These are phyloP conservation scores for Gamarada debralockiae DNA, from an alignment of 495 filamentous ascomycete species.

Conservation along the genomic window DNA sequence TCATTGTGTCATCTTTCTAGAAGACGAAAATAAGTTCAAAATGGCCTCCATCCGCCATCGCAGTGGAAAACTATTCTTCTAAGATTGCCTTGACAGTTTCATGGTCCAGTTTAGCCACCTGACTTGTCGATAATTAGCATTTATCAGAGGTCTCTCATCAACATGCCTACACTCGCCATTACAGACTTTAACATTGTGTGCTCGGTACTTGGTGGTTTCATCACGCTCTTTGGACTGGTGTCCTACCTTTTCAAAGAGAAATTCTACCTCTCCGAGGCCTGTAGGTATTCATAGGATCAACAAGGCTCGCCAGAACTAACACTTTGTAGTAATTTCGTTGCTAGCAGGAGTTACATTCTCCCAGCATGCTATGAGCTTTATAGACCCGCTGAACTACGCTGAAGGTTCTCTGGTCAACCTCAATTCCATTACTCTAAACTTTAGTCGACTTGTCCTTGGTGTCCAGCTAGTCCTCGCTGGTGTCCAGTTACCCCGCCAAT, in stretches of 20 bases:
- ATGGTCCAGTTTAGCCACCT: background rate
- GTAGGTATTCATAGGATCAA: conserved; percentile 40
- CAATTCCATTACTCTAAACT: conserved; percentile 67
- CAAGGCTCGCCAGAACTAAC: background rate
- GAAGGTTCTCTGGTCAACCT: conserved; percentile 51
- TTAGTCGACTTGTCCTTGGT: conserved; percentile 82
- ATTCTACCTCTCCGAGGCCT: conserved; percentile 85
- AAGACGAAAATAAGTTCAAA: too few relatives aligned
- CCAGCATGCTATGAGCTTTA: conserved; percentile 71
- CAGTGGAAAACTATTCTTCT: background rate
- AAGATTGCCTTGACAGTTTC: background rate
- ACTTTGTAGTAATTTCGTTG: conserved; percentile 66
- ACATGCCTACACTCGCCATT: conserved; percentile 71
- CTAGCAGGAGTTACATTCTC: conserved; percentile 73
- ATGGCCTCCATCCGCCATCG: background rate
- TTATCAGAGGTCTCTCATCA: background rate
- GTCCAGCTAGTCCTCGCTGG: conserved; percentile 88
- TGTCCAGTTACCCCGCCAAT: conserved; percentile 80
- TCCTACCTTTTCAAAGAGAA: conserved; percentile 84
- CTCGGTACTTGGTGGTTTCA: conserved; percentile 76
- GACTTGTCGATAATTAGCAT: background rate
- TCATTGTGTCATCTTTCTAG: background rate
- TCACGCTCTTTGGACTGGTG: conserved; percentile 81
- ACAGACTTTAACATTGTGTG: conserved; percentile 82
- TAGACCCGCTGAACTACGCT: conserved; percentile 72